A percentile compares a stretch with the other conserved stretches of the same genome.
phyloP scores from a whole-genome alignment of 306 rosid genomes.

The Dalbergia oliveri region DNA sequence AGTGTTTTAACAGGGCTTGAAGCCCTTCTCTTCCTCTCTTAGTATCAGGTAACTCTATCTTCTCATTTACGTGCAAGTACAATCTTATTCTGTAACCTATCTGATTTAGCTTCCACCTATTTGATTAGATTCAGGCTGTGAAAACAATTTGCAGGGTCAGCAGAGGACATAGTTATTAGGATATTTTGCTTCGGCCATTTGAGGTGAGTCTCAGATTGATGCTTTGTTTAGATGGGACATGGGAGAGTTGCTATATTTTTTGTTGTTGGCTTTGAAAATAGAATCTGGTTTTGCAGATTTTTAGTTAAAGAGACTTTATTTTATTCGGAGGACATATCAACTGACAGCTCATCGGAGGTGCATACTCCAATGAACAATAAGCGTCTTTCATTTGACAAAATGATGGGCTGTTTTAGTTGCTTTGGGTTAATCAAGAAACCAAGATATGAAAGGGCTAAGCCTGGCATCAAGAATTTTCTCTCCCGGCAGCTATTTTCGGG shows the following conservation, averaged over 20 bases:
- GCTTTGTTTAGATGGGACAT: constrained; percentile 36
- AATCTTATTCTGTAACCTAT: constrained; percentile 28
- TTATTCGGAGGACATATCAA: not conserved
- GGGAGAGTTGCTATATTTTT: constrained; percentile 19
- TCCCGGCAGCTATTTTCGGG: constrained; percentile 69
- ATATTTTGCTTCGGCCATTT: constrained; percentile 45
- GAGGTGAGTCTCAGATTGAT: constrained; percentile 45
- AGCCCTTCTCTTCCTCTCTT: constrained; percentile 61
- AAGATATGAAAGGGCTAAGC: constrained; percentile 40
- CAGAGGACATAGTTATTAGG: constrained; percentile 54
- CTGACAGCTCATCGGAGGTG: constrained; percentile 8
- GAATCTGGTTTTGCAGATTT: constrained; percentile 45
- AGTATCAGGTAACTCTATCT: constrained; percentile 62
- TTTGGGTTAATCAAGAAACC: constrained; percentile 74
- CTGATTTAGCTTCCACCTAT: constrained; percentile 11
- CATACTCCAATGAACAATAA: constrained; percentile 62
- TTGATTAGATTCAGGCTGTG: constrained; percentile 39
- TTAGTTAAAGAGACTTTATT: not conserved
- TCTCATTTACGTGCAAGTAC: not conserved
- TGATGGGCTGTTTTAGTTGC: constrained; percentile 94
- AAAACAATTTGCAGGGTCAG: constrained; percentile 45
- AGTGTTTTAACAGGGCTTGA: constrained; percentile 65
- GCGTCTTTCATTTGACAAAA: constrained; percentile 60
- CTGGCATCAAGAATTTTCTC: constrained; percentile 54
- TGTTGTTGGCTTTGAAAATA: constrained; percentile 1